phyloP scores from a whole-genome alignment of 78 protist genomes.

The Chrysochromulina tobinii region DNA sequence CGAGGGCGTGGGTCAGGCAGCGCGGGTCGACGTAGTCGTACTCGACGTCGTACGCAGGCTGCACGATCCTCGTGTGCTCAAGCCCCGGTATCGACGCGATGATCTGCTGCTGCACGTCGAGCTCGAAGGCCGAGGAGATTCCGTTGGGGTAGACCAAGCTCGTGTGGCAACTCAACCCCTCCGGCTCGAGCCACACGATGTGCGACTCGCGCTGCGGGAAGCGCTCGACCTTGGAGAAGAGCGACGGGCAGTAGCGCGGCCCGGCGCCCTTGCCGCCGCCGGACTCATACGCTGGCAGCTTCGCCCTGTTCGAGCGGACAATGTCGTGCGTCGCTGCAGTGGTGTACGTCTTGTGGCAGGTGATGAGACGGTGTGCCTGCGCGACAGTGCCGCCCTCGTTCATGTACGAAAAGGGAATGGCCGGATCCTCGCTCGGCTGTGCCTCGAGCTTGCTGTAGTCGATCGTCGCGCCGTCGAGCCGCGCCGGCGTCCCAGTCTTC shows the following conservation, averaged over 20 bases:
- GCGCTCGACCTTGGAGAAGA: conserved; percentile 70
- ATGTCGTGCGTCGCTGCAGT: conserved; percentile 66
- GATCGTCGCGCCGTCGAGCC: conserved; percentile 70
- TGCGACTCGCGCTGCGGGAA: conserved; percentile 57
- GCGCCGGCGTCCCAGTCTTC: conserved; percentile 90
- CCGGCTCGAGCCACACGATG: conserved; percentile 92
- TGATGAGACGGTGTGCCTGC: conserved; percentile 10
- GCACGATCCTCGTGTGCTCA: conserved; percentile 59
- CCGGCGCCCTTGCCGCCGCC: conserved; percentile 79
- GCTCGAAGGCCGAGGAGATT: conserved; percentile 83
- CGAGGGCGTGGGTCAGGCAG: conserved; percentile 68
- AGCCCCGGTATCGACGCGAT: conserved; percentile 76
- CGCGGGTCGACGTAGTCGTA: conserved; percentile 91
- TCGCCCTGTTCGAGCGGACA: conserved; percentile 46
- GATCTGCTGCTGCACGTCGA: conserved; percentile 70
- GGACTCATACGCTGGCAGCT: conserved; percentile 56
- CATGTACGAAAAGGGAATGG: conserved; percentile 76
- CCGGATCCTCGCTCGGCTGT: conserved; percentile 73
- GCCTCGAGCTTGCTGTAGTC: conserved; percentile 50
- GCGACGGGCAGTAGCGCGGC: conserved; percentile 91
- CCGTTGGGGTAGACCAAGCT: conserved; percentile 92
- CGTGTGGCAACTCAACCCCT: conserved; percentile 61
- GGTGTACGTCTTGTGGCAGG: conserved; percentile 83
- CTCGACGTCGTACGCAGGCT: conserved; percentile 90
- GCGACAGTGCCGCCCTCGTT: conserved; percentile 39